A percentile compares a stretch with the other conserved stretches of the same genome.
Conservation (phyloP, 139 green algal genomes). For the Haematococcus lacustris region DNA sequence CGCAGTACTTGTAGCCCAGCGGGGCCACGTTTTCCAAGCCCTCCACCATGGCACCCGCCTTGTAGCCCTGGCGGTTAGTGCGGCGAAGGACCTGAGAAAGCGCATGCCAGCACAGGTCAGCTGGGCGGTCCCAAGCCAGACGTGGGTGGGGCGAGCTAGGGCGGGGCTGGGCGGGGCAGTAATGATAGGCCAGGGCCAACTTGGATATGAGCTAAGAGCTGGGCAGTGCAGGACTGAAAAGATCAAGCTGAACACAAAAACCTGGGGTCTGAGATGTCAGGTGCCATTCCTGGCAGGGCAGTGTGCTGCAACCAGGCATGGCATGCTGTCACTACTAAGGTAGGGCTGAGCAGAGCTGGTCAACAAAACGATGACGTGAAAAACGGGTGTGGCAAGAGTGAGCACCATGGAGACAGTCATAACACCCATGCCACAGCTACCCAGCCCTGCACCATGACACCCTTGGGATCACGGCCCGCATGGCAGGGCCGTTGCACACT, state of each 20-base stretch:
- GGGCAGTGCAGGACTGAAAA: neutral
- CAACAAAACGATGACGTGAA: too few species aligned
- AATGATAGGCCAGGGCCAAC: neutral
- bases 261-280: neutral
- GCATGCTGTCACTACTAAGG: too few species aligned
- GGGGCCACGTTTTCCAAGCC: constrained; percentile 35
- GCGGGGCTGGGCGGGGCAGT: too few species aligned
- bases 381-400: too few species aligned
- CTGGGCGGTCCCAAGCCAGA: neutral
- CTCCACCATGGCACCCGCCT: constrained; percentile 72
- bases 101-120: neutral
- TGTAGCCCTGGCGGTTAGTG: constrained; percentile 66
- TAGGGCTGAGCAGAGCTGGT: too few species aligned
- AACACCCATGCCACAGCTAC: neutral
- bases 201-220: neutral
- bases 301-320: too few species aligned
- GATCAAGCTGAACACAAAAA: neutral
- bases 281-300: too few species aligned
- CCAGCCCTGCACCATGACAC: neutral
- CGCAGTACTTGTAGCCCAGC: constrained; percentile 42
- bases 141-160: neutral
- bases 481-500: neutral
- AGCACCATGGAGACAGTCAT: neutral
- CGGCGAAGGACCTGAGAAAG: constrained; percentile 45
- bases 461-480: neutral